These are phyloP conservation scores for Ophiocordyceps unilateralis DNA, from an alignment of 2,329 filamentous ascomycete species.

Conservation along the genomic window DNA sequence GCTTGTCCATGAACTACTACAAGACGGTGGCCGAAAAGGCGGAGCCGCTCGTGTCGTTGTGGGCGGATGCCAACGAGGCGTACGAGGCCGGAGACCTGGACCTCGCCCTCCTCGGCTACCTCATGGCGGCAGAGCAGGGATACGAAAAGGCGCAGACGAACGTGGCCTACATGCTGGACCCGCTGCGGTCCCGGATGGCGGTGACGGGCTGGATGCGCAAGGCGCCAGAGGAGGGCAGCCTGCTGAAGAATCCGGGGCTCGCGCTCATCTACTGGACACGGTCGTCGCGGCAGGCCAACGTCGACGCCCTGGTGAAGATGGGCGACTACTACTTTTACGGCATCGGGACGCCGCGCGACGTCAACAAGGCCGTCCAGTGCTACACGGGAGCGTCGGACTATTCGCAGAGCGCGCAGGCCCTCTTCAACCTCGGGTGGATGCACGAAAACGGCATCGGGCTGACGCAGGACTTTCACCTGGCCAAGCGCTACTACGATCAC, in stretches of 20 bases:
- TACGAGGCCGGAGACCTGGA: slow-evolving; percentile 67
- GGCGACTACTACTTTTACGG: slow-evolving; percentile 90
- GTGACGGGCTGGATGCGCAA: slow-evolving; percentile 28
- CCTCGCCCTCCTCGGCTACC: slow-evolving; percentile 60
- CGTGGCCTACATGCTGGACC: slow-evolving; percentile 72
- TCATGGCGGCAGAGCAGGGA: slow-evolving; percentile 83
- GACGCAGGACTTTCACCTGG: slow-evolving; percentile 89
- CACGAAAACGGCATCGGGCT: slow-evolving; percentile 91
- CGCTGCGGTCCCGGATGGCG: slow-evolving; percentile 35
- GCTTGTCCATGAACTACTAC: slow-evolving; percentile 65
- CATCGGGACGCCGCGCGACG: slow-evolving; percentile 51
- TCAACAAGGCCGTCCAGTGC: slow-evolving; percentile 80
- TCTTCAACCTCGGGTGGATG: slow-evolving; percentile 99
- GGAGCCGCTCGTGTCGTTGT: slow-evolving; percentile 58
- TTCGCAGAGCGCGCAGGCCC: slow-evolving; percentile 79
- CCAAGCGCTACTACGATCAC: slow-evolving; percentile 89
- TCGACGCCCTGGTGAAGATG: slow-evolving; percentile 93
- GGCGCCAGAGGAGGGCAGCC: slow-evolving; percentile 12
- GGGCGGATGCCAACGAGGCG: slow-evolving; percentile 67
- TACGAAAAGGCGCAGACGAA: slow-evolving; percentile 84
- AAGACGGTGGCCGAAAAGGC: slow-evolving; percentile 61
- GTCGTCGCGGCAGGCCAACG: slow-evolving; percentile 81
- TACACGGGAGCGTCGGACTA: slow-evolving; percentile 87
- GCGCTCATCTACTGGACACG: slow-evolving; percentile 90
- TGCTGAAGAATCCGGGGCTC: slow-evolving; percentile 37